phyloP scores from a whole-genome alignment of 345 rosid species.

The Brassica carinata region DNA sequence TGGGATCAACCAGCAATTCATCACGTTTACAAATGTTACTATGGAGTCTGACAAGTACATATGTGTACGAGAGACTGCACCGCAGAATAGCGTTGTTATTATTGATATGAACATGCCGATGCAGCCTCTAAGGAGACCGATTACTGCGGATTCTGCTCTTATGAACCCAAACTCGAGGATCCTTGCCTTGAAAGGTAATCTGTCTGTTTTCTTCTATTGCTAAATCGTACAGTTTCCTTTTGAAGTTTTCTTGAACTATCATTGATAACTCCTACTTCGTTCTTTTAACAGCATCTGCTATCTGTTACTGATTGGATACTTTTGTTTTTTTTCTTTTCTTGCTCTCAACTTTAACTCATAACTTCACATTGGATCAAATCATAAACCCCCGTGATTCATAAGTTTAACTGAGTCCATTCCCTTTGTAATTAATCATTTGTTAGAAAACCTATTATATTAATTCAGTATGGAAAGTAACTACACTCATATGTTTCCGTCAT shows the following conservation, averaged over 20 bases:
- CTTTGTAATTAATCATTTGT: slow-evolving; percentile 10
- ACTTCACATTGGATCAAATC: not conserved
- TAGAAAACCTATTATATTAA: not conserved
- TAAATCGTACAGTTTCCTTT: slow-evolving; percentile 13
- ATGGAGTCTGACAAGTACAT: slow-evolving; percentile 99
- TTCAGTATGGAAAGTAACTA: slow-evolving; percentile 11
- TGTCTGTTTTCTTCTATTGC: slow-evolving; percentile 10
- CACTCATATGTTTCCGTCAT: not conserved
- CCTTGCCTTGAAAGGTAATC: slow-evolving; percentile 80
- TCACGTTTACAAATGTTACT: slow-evolving; percentile 89
- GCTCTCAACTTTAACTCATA: not conserved
- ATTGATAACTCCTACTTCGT: slow-evolving; percentile 6
- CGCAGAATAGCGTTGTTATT: slow-evolving; percentile 94
- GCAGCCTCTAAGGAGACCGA: slow-evolving; percentile 96
- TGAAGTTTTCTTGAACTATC: slow-evolving; percentile 4
- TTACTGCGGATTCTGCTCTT: slow-evolving; percentile 92
- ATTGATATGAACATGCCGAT: slow-evolving; percentile 91
- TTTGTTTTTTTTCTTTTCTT: not conserved
- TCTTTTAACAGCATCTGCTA: slow-evolving; percentile 5
- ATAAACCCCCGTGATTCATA: not conserved
- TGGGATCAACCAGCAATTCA: slow-evolving; percentile 85
- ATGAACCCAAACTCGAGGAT: slow-evolving; percentile 92
- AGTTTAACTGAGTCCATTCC: not conserved
- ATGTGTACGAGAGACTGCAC: slow-evolving; percentile 93
- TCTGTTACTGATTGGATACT: not conserved